Base-by-base conservation (phyloP, 2,329 filamentous ascomycete species). In the Colletotrichum cereale region DNA sequence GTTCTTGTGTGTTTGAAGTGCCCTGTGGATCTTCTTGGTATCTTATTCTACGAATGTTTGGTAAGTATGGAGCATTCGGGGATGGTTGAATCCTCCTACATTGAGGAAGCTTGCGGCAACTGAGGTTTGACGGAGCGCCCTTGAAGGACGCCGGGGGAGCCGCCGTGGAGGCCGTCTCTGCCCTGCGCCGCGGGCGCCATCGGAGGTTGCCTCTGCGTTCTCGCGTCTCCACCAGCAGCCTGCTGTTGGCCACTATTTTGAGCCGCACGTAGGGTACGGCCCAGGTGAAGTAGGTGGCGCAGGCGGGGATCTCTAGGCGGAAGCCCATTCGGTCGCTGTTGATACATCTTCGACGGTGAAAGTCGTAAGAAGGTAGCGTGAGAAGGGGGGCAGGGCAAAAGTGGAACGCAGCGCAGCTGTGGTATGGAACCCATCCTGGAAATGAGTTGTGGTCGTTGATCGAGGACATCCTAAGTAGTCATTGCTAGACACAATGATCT, bases 301-400 rank as follows among this genome's bases (percentile, higher is more conserved):
- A 16, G 36, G 21, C 55, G 55, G 11, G 11, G 16, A n/a, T 26
- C 34, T 29, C 38, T 42, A 40, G 34, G 24, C 36, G 36, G 55
- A 29, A 10, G 24, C 36, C 55, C 42, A n/a, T 14, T 36, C 26
- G 14, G 24, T 58, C n/a, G 36, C 42, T 21, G 36, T 12, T 40
- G 21, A 58, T 58, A 58, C 36, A 58, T 58, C n/a, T 36, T 58
- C 36, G 36, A 58, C 24, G 55, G 34, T n/a, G 21, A 40, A 40
- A 38, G 18, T 26, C 21, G 26, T 11, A 58, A 40, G 36, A 40
- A 24, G n/a, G 55, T n/a, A 58, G 11, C 16, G 55, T 40, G n/a
- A 31, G 36, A 58, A n/a, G n/a, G n/a, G 55, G 55, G 55, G 34
- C 36, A 58, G n/a, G n/a, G n/a, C n/a, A 58, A n/a, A 58, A 40